A percentile compares a stretch with the other conserved stretches of the same genome.
Evolutionary conservation across 2,329 filamentous ascomycete genomes (phyloP).

Genomic region (Fusarium piperis): DNA sequence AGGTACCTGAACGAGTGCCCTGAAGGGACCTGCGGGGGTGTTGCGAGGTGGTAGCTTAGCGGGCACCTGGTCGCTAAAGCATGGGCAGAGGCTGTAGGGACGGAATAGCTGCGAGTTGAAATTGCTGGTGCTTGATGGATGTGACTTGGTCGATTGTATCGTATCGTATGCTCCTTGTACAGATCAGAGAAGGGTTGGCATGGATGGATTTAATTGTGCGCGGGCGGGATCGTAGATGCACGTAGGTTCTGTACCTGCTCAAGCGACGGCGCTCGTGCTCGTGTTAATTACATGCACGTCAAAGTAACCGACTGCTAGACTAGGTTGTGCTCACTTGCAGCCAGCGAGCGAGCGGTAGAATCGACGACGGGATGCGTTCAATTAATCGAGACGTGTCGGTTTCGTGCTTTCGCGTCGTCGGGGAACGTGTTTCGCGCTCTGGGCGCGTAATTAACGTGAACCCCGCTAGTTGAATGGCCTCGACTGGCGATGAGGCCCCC

Average conservation of each 20-base stretch:
- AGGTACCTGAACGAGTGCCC: slow-evolving; percentile 32
- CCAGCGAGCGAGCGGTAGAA: slow-evolving; percentile 6
- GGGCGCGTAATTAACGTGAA: slow-evolving; percentile 38
- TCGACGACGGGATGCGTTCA: slow-evolving; percentile 38
- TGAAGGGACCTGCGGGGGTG: slow-evolving; percentile 22
- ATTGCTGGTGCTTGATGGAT: not conserved
- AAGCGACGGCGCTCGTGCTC: slow-evolving; percentile 9
- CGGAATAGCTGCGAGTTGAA: not conserved
- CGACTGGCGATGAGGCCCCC: slow-evolving; percentile 7
- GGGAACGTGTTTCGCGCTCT: slow-evolving; percentile 42
- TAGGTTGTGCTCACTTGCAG: slow-evolving; percentile 36
- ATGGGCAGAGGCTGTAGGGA: slow-evolving; percentile 1
- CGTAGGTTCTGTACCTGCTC: slow-evolving; percentile 10
- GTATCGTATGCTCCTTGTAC: not conserved
- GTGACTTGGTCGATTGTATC: not conserved
- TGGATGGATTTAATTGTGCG: not conserved
- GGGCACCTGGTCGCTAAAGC: slow-evolving; percentile 19
- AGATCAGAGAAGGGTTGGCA: not conserved
- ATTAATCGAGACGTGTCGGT: slow-evolving; percentile 55
- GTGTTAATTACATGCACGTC: slow-evolving; percentile 31
- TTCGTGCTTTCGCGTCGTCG: slow-evolving; percentile 54
- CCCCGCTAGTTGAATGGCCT: slow-evolving; percentile 11
- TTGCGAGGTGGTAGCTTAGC: slow-evolving; percentile 33
- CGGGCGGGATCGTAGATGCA: not conserved
- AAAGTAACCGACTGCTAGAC: slow-evolving; percentile 30